Percentiles rank a stretch among this genome's conserved stretches.
Evolutionary conservation across 2,329 filamentous ascomycete genomes (phyloP).

Genomic region (Xylariaceae sp.): DNA sequence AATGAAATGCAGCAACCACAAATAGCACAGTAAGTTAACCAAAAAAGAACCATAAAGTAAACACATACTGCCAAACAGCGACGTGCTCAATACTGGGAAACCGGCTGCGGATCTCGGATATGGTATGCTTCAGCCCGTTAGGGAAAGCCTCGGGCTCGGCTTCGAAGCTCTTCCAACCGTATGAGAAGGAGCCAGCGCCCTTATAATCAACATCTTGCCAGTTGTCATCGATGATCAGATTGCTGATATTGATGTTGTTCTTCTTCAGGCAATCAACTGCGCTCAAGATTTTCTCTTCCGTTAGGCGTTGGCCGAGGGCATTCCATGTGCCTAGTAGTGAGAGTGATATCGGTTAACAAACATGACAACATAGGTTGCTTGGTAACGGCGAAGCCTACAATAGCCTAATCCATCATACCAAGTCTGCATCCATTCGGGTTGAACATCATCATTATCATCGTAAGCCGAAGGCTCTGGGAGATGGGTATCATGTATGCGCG

Average conservation of each 20-base stretch:
- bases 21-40: background rate
- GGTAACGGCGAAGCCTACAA: constrained; percentile 45
- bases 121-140: constrained; percentile 65
- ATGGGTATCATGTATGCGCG: constrained; percentile 39
- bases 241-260: constrained; percentile 71
- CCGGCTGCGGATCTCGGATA: constrained; percentile 61
- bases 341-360: background rate
- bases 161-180: constrained; percentile 78
- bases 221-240: constrained; percentile 92
- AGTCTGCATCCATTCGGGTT: constrained; percentile 67
- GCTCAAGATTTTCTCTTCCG: constrained; percentile 69
- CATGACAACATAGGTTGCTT: background rate
- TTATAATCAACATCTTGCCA: constrained; percentile 72
- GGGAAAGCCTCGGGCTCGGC: constrained; percentile 77
- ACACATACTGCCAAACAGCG: constrained; percentile 73
- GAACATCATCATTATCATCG: constrained; percentile 40
- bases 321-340: constrained; percentile 73
- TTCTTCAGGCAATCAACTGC: constrained; percentile 67
- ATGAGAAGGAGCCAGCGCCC: constrained; percentile 48
- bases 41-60: no score
- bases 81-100: constrained; percentile 74
- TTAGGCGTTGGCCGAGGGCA: constrained; percentile 75
- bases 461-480: constrained; percentile 43
- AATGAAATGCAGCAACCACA: background rate
- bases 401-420: constrained; percentile 94